Evolutionary conservation across 805 yeast species (phyloP).

Genomic region (Wickerhamomyces mucosus): DNA sequence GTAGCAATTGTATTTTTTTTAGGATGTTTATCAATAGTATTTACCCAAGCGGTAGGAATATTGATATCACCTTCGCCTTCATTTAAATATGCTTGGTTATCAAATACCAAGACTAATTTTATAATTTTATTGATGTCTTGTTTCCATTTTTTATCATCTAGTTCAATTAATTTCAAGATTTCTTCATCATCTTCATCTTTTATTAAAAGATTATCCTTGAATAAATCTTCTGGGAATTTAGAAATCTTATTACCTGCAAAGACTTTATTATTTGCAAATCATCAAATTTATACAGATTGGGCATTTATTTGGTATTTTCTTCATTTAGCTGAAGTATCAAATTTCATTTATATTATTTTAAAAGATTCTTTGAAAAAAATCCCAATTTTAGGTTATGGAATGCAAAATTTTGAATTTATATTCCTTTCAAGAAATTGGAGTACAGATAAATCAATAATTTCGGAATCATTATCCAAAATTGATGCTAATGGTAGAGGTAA

Average conservation of each 20-base stretch:
- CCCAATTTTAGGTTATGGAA: conserved; percentile 81
- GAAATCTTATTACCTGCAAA: conserved; percentile 32
- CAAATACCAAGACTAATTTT: conserved; percentile 50
- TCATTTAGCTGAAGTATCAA: conserved; percentile 57
- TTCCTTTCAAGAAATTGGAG: conserved; percentile 84
- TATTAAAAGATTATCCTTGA: conserved; percentile 4
- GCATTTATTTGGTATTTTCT: conserved; percentile 79
- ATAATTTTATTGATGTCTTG: conserved; percentile 43
- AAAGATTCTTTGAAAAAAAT: conserved; percentile 62
- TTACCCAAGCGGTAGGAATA: conserved; percentile 35
- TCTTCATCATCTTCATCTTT: conserved; percentile 30
- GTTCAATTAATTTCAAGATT: conserved; percentile 41
- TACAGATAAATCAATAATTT: conserved; percentile 53
- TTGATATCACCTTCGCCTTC: conserved; percentile 17
- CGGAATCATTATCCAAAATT: conserved; percentile 43
- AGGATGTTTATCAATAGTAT: conserved; percentile 36
- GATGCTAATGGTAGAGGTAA: conserved; percentile 52
- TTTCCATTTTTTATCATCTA: conserved; percentile 33
- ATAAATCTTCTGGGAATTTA: conserved; percentile 7
- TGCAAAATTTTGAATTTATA: conserved; percentile 68
- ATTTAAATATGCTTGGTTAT: conserved; percentile 30
- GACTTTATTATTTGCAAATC: conserved; percentile 73
- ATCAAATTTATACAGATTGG: conserved; percentile 95
- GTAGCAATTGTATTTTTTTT: conserved; percentile 9
- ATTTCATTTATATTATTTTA: conserved; percentile 60